Percentiles rank a stretch among this genome's conserved stretches.
These are phyloP conservation scores for Juglanconis sp. DNA, from an alignment of 2,329 filamentous ascomycete genomes.

Conservation along the genomic window DNA sequence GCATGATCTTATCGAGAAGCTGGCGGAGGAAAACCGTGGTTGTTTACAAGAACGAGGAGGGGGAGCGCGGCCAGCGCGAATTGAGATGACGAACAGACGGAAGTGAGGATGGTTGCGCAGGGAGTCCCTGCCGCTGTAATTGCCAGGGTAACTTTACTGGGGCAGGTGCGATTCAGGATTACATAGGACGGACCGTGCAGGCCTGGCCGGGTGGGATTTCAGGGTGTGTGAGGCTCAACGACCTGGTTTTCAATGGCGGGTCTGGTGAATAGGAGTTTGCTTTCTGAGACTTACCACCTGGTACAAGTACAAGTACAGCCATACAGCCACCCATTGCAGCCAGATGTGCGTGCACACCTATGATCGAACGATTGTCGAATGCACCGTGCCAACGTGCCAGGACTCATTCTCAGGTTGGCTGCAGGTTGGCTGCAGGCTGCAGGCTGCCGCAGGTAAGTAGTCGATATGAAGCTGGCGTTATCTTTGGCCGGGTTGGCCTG, in stretches of 20 bases:
- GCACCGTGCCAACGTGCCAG: background rate
- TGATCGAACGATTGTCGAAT: background rate
- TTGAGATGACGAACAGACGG: background rate
- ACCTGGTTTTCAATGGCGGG: background rate
- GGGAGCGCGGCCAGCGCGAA: slow-evolving; percentile 8
- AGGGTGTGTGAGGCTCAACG: slow-evolving; percentile 7
- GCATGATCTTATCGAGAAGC: background rate
- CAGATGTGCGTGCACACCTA: background rate
- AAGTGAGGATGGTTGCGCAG: background rate
- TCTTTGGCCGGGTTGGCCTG: background rate
- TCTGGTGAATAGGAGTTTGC: background rate
- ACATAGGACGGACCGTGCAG: slow-evolving; percentile 3
- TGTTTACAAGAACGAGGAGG: slow-evolving; percentile 11
- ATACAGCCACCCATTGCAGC: no score
- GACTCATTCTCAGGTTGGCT: background rate
- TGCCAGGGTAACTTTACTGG: slow-evolving; percentile 9
- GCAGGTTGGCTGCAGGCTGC: background rate
- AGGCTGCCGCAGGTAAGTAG: background rate
- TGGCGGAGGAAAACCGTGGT: background rate
- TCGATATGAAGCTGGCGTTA: background rate
- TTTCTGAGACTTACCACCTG: background rate
- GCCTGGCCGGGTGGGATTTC: background rate
- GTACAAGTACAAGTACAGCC: no score
- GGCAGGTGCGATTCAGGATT: slow-evolving; percentile 7
- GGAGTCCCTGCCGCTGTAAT: slow-evolving; percentile 10